Evolutionary conservation across 352 stramenopile species (phyloP).

Genomic region (Phytophthora rubi): DNA sequence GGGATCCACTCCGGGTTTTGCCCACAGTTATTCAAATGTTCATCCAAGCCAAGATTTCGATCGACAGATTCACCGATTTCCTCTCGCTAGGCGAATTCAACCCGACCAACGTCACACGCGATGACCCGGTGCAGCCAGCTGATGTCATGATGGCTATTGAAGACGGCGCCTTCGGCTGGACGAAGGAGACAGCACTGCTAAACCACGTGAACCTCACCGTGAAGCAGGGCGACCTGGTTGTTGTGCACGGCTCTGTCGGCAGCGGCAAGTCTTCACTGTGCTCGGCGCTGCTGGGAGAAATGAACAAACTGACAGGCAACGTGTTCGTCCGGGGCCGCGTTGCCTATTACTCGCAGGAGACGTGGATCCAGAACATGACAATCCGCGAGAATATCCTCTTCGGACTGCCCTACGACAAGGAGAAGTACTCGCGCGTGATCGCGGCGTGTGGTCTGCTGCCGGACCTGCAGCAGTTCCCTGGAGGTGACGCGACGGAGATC

Average conservation of each 20-base stretch:
- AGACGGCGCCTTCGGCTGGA: constrained; percentile 46
- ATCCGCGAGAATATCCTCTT: constrained; percentile 96
- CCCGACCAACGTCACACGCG: constrained; percentile 23
- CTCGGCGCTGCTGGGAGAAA: constrained; percentile 77
- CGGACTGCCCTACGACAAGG: constrained; percentile 57
- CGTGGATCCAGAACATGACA: constrained; percentile 96
- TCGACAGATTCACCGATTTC: constrained; percentile 46
- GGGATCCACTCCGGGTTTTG: constrained; percentile 43
- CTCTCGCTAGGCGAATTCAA: constrained; percentile 39
- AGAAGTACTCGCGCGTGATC: constrained; percentile 62
- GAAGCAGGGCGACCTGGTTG: constrained; percentile 54
- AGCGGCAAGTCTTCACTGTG: constrained; percentile 66
- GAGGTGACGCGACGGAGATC: constrained; percentile 93
- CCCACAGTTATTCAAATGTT: constrained; percentile 43
- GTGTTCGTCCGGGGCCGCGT: constrained; percentile 53
- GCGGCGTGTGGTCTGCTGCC: constrained; percentile 77
- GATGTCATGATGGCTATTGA: constrained; percentile 35
- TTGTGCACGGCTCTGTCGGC: constrained; percentile 58
- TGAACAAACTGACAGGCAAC: constrained; percentile 59
- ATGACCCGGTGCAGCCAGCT: constrained; percentile 5
- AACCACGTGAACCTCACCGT: constrained; percentile 47
- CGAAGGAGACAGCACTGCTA: constrained; percentile 32
- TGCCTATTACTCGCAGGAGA: constrained; percentile 83
- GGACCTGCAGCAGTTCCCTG: constrained; percentile 87
- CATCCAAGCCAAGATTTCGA: constrained; percentile 51